Base-by-base conservation (phyloP, 2,329 filamentous ascomycete genomes). In the Emmonsia crescens region DNA sequence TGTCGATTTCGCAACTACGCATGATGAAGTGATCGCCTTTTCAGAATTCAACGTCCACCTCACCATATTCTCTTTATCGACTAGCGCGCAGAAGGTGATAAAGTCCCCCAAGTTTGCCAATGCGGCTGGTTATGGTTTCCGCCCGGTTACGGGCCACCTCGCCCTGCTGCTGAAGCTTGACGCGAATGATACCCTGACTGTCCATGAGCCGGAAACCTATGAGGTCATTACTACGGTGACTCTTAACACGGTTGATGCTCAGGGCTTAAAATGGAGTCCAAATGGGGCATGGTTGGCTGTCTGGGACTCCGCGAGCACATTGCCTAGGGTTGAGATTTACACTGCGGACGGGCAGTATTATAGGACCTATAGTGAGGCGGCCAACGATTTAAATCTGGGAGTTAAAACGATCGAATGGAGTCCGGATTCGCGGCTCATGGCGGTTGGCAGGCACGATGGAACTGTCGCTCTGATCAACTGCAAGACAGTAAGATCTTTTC, bases 331-430 rank as follows among this genome's bases (percentile, higher is more conserved):
- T 12, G 71, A 79, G 60, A 76, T 86, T 48, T 84, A 81, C 66
- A 85, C 84, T 1, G 80, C 83, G 2, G 82, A 85, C 66, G 84
- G 83, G 1, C 78, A 85, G 64, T 73, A 80, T 3, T 86, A 81
- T 70, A 78, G 82, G 60, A 81, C 78, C 0, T 82, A 82, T 64
- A 73, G 74, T 3, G 77, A 78, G 73, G 73, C 27, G 14, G 68
- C 74, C 3, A 72, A 73, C 55, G 69, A 67, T 27, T 70, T 76
- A 62, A 79, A 80, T 40, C 67, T 83, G 24, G 82, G 82, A 0
- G 76, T 83, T 38, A 81, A 76, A 67, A 76, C 73, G 5, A 73
- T 83, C 46, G 79, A 82, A 72, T 84, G 82, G 82, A 74, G 77
- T 36, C 77, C 80, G 21, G 70, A 74, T n/a, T 76, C 77, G 27